Conservation (phyloP, 1,284 basidiomycete species). For the Apiotrichum laibachii region DNA sequence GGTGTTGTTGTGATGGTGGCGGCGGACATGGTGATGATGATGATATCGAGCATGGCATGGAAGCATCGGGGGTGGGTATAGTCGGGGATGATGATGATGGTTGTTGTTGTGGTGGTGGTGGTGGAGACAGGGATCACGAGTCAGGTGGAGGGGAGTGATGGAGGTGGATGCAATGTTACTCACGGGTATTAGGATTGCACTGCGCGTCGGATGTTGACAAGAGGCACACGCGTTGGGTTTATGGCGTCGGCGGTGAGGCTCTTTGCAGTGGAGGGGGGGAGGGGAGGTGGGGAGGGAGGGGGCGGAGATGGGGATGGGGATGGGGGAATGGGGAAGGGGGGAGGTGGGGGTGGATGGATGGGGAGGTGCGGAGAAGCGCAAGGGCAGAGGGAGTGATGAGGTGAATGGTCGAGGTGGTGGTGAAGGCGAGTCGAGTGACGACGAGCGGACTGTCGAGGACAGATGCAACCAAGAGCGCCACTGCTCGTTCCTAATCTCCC, state of each 20-base stretch:
- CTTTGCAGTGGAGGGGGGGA: no score
- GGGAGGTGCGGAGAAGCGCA: no score
- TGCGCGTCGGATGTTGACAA: no score
- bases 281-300: constrained; percentile 2
- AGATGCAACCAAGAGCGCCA: no score
- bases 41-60: no score
- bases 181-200: background rate
- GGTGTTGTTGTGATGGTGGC: no score
- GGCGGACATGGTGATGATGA: background rate
- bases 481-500: no score
- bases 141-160: constrained; percentile 19
- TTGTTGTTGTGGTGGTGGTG: no score
- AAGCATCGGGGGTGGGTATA: no score
- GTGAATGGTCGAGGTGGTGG: background rate
- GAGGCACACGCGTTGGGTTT: no score
- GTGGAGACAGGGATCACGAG: constrained; percentile 6
- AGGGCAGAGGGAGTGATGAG: background rate
- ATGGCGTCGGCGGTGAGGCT: no score
- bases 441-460: constrained; percentile 2
- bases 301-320: constrained; percentile 1
- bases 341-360: constrained; percentile 1
- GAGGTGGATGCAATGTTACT: background rate
- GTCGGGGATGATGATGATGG: no score
- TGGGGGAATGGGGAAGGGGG: background rate
- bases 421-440: constrained; percentile 4